Conservation (phyloP, 2,329 filamentous ascomycete genomes). For the Alternaria viburni region DNA sequence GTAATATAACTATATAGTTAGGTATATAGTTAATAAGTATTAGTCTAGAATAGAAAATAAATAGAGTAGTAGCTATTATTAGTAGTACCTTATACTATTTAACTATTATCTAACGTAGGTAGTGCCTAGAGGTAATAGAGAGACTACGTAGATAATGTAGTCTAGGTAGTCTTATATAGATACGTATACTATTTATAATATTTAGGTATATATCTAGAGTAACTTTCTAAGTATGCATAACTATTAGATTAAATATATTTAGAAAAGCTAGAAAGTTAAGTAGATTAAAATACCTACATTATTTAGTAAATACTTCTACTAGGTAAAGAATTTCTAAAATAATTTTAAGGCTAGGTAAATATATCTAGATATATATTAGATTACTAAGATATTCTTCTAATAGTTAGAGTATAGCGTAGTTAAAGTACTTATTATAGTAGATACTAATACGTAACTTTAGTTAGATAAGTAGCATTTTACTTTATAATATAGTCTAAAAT, state of each 20-base stretch:
- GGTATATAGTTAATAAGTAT: neutral
- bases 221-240: neutral
- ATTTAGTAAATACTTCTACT: neutral
- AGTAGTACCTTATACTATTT: neutral
- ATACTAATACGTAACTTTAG: no score
- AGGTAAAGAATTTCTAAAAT: neutral
- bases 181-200: neutral
- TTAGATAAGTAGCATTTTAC: no score
- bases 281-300: no score
- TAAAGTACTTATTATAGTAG: no score
- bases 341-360: neutral
- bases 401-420: no score
- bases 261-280: neutral
- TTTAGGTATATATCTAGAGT: neutral
- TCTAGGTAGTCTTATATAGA: neutral
- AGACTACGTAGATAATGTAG: no score
- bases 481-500: no score
- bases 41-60: neutral
- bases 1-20: neutral
- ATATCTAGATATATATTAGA: neutral
- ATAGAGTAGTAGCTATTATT: neutral
- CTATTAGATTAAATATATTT: neutral
- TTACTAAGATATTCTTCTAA: neutral
- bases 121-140: neutral
- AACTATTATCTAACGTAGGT: neutral